Percentiles rank a stretch among this genome's conserved stretches.
phyloP scores from a whole-genome alignment of 495 filamentous ascomycete genomes.

The Penicillium dipodomyicola region DNA sequence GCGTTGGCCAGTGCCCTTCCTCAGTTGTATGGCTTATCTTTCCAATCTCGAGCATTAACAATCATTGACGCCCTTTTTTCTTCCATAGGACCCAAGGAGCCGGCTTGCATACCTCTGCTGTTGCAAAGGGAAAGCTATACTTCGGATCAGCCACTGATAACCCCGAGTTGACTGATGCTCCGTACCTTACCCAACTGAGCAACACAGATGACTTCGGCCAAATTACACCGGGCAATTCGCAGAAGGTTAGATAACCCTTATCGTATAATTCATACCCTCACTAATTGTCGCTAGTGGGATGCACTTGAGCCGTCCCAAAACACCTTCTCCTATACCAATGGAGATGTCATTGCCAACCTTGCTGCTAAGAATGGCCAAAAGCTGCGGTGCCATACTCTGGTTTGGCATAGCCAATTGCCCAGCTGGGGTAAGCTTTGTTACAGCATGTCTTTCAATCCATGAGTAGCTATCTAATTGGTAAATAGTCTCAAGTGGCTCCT shows the following conservation, averaged over 20 bases:
- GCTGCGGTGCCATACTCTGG: conserved; percentile 59
- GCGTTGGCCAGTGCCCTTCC: conserved; percentile 30
- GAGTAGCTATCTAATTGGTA: conserved; percentile 7
- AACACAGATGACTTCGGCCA: conserved; percentile 57
- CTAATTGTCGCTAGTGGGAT: conserved; percentile 41
- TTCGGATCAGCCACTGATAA: conserved; percentile 62
- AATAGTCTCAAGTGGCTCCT: conserved; percentile 51
- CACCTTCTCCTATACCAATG: conserved; percentile 49
- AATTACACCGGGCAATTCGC: conserved; percentile 57
- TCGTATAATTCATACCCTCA: neutral
- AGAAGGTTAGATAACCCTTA: conserved; percentile 39
- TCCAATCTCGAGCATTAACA: neutral
- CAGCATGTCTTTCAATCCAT: neutral
- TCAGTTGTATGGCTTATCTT: conserved; percentile 18
- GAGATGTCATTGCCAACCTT: conserved; percentile 49
- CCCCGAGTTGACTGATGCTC: conserved; percentile 46
- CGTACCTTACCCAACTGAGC: conserved; percentile 45
- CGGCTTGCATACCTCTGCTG: conserved; percentile 51
- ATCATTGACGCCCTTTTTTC: neutral
- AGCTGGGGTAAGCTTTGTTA: conserved; percentile 44
- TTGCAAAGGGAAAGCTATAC: conserved; percentile 51
- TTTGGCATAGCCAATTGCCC: conserved; percentile 62
- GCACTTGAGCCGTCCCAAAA: conserved; percentile 48
- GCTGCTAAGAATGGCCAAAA: conserved; percentile 54
- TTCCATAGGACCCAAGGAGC: conserved; percentile 20